Evolutionary conservation across 179 eudicot species (phyloP), one percentile per base, ranked within the genome.

Genomic region (Heliamphora pulchella): DNA sequence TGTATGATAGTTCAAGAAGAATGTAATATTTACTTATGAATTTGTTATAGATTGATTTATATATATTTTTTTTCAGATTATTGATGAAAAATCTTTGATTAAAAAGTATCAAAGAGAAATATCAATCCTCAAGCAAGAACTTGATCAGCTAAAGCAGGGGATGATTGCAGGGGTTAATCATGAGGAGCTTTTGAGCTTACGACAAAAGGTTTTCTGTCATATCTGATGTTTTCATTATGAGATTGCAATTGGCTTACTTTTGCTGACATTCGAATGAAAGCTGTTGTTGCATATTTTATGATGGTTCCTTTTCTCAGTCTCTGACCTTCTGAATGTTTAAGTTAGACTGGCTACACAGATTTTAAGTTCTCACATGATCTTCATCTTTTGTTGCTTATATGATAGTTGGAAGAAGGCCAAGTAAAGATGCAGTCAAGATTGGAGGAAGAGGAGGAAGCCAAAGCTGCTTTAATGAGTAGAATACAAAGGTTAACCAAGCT

Each of bases 401-500:
- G 47, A 69, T 84, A 97, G 99, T 86, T 97, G 87, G 98, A 94
- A 90, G 97, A 94, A 90, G 99, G 99, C 57, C 99, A 96, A 83
- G 89, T 89, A 76, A 96, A 94, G 87, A 91, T 96, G 98, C 99
- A 90, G 84, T 94, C 97, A 54, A 86, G 99, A 63, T 83, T 96
- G 83, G 99, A 96, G 86, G 99, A 96, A 81, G 99, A 96, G 82
- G 99, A 96, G 83, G 97, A 96, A 85, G 99, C 94, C 79, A 96
- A 96, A 91, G 94, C 92, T 62, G 99, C 99, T 81, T 88, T 96
- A 55, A 91, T 96, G 99, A 94, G 99, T 86, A 90, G 99, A 86
- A 96, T 96, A 68, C 99, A 96, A 85, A 91, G 98, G 88, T 89
- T 96, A 79, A 96, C 98, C 57, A 96, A 96, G 79, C 86, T 96